Evolutionary conservation across 306 rosid species (phyloP), one percentile per base, ranked within the genome.

Genomic region (Biancaea sappan): DNA sequence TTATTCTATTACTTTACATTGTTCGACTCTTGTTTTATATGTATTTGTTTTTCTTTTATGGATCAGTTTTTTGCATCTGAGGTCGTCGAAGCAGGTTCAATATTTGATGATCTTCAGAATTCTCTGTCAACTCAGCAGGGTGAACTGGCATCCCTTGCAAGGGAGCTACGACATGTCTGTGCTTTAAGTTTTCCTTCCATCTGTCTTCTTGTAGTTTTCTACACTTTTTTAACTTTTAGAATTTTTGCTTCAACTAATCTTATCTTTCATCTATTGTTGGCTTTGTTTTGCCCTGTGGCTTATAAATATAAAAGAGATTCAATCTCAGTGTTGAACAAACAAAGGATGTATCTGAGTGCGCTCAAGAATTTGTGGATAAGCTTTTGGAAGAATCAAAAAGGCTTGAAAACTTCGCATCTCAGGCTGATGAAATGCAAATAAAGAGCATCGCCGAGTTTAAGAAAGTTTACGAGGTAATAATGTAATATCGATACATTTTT

Each of bases 361-460:
- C 90, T 63, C 86, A 90, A 84, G 98, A 86, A 82, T 84, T 84
- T 76, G 83, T 92, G 56, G 80, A 72, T 28, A 87, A 87, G 78
- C 86, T 95, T 72, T 77, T 66, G 6, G 87, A 84, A 61, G 98
- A 95, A 83, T 83, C 91, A 9, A 87, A 81, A 58, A 90, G 65
- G 65, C 86, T 95, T 19, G 92, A 85, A 83, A 76, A 80, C 70
- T 90, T 79, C 24, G 90, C 86, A 58, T 44, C 74, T 50, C 77
- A 68, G 35, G 83, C 87, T 38, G 90, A 87, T 21, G 84, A 86
- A 60, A 58, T 19, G 54, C 93, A 92, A 79, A 79, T 69, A 84
- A 88, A 74, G 71, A 86, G 80, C 77, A 88, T 95, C 76, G 83
- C 82, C 10, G 98, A 92, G n/a, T 92, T 92, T 79, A 91, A 84